Base-by-base conservation (phyloP, 1,139 yeast genomes). In the Wickerhamomyces sp. region DNA sequence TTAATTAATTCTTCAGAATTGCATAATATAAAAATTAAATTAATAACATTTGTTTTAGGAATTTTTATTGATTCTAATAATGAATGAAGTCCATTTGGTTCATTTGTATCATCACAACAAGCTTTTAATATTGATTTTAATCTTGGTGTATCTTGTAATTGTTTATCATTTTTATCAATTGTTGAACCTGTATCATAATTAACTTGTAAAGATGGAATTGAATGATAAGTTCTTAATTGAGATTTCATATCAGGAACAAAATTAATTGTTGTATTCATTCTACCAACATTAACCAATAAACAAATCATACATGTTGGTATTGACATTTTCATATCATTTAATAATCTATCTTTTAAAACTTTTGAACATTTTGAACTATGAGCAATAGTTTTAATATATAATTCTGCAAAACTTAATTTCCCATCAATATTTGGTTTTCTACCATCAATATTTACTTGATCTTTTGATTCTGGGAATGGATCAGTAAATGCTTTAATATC, bases 231-330 rank as follows among this genome's bases (percentile, higher is more conserved):
- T 57, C 98, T 73, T 55, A 91, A 72, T 51, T 91, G 93, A 0
- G 96, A 89, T 54, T 90, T 84, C 98, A 91, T 91, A 61, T 90
- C 97, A n/a, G 95, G 90, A 46, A 89, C 95, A 62, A 91, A 93
- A 65, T 91, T 91, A 44, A 93, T 83, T 6, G 98, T 93, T 2
- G 99, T 93, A 67, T 93, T 93, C 81, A 93, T 82, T 53, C 98
- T 73, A 6, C 98, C 98, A 40, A 90, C 81, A 62, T 93, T 93
- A 29, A 93, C 98, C 52, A 93, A 72, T 39, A 93, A 67, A 54
- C 96, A 88, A 31, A 89, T 84, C 74, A 88, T 81, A 44, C 90
- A 87, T 42, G 89, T 89, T 14, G 89, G 80, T 42, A 79, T 72
- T 2, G 88, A 87, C 66, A 78, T 74, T 39, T 78, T 78, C 48